Base-by-base conservation (phyloP, 495 filamentous ascomycete species). In the Collariella sp. region DNA sequence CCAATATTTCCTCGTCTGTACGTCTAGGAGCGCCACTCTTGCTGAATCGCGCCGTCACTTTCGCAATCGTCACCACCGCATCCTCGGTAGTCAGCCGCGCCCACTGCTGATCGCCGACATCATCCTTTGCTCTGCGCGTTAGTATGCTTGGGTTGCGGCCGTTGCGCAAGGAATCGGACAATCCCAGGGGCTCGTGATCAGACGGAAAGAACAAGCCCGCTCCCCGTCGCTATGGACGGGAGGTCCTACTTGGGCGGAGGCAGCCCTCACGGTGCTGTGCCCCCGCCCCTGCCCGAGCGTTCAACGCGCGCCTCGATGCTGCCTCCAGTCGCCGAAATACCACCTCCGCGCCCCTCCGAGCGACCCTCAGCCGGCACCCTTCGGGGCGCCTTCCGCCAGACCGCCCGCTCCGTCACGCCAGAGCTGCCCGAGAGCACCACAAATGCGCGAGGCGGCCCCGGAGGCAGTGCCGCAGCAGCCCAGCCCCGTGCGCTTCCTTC, bases 341-440 rank as follows among this genome's bases (percentile, higher is more conserved):
- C 63, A 6, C 55, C 57, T 42, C 35, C 55, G 41, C 56, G 59
- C 15, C 55, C 51, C 50, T 23, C 57, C 29, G 63, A 66, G 36
- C 58, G 58, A 22, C 24, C 55, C 10, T 57, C 63, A 9, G 54
- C 60, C 22, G 52, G 57, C 52, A 66, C 58, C 49, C 57, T 66
- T 11, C 64, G 68, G 23, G 38, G 57, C 35, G 49, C 62, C 34
- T 63, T 63, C 39, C 66, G 61, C 50, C 63, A 43, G 49, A 77
- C 72, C 3, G 74, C 79, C 45, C 73, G 79, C 39, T 67, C 74
- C 13, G 76, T 79, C 52, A 79, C 80, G 55, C 78, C 79, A 50
- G 80, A 83, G 36, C 70, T 62, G 38, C 53, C 66, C 31, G 66
- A 74, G 36, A 66, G 63, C 38, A 55, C 59, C 57, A 48, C 54